Evolutionary conservation across 2,329 filamentous ascomycete species (phyloP).

Genomic region (Rutstroemia sp.): DNA sequence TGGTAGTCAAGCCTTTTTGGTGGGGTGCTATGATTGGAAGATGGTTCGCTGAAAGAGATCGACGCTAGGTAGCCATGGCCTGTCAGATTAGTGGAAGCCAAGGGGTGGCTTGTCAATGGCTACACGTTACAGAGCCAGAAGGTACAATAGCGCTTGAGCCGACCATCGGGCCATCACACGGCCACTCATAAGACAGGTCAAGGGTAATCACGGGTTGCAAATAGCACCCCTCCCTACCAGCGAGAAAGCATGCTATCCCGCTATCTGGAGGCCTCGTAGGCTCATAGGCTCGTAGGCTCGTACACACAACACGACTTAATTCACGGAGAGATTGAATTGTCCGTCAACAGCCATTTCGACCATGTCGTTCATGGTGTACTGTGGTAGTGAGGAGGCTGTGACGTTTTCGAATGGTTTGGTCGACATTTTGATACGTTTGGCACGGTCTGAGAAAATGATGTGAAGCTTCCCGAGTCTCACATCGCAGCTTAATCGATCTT

Average conservation of each 20-base stretch:
- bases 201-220: no score
- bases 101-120: no score
- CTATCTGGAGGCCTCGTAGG: no score
- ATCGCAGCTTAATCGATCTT: background rate
- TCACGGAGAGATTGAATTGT: no score
- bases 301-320: no score
- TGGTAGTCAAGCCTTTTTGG: background rate
- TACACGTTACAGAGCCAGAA: no score
- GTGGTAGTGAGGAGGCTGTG: background rate
- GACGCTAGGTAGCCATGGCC: background rate
- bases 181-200: no score
- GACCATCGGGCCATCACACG: no score
- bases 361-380: background rate
- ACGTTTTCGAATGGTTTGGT: background rate
- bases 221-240: no score
- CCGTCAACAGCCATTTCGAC: background rate
- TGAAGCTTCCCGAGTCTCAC: constrained; percentile 8
- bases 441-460: constrained; percentile 1
- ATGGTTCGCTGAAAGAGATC: background rate
- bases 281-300: no score
- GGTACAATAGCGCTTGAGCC: no score
- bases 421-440: background rate
- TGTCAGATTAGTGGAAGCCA: background rate
- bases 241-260: no score
- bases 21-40: background rate